These are phyloP conservation scores for Plasmodium fragile DNA, from an alignment of 169 alveolate species.

Conservation along the genomic window DNA sequence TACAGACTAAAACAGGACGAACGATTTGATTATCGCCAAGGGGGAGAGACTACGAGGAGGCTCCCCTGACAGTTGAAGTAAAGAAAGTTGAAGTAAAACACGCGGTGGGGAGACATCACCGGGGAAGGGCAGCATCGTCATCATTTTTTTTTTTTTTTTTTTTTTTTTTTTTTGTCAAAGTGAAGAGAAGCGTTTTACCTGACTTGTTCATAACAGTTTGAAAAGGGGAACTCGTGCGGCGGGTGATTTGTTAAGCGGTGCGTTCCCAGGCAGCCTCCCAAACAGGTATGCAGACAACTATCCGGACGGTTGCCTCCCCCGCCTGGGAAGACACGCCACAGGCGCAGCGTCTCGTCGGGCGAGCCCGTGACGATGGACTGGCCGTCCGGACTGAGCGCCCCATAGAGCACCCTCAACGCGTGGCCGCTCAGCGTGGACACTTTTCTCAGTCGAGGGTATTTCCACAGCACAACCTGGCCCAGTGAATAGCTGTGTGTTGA, in stretches of 20 bases:
- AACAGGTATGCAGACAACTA: neutral
- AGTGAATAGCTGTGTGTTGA: slow-evolving; percentile 97
- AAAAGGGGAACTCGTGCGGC: slow-evolving; percentile 6
- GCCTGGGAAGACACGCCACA: slow-evolving; percentile 95
- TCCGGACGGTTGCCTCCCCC: neutral
- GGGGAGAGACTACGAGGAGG: neutral
- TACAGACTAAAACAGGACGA: neutral
- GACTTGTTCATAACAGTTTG: slow-evolving; percentile 44
- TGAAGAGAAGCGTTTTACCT: slow-evolving; percentile 6
- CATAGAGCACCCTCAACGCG: slow-evolving; percentile 95
- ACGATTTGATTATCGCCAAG: neutral
- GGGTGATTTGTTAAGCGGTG: neutral
- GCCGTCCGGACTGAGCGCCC: slow-evolving; percentile 96
- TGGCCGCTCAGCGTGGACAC: slow-evolving; percentile 90
- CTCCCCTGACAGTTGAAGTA: neutral
- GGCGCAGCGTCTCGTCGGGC: slow-evolving; percentile 95
- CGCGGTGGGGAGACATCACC: neutral
- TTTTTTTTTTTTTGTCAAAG: neutral
- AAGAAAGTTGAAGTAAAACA: neutral
- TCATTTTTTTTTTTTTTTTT: no score
- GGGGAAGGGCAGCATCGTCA: neutral
- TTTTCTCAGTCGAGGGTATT: slow-evolving; percentile 92
- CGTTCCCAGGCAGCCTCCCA: neutral
- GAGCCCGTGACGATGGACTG: slow-evolving; percentile 96
- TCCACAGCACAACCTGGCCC: slow-evolving; percentile 95